Percentiles rank a stretch among this genome's conserved stretches.
Evolutionary conservation across 371 early-diverging fungal genomes (phyloP).

Genomic region (Capillidium heterosporum): DNA sequence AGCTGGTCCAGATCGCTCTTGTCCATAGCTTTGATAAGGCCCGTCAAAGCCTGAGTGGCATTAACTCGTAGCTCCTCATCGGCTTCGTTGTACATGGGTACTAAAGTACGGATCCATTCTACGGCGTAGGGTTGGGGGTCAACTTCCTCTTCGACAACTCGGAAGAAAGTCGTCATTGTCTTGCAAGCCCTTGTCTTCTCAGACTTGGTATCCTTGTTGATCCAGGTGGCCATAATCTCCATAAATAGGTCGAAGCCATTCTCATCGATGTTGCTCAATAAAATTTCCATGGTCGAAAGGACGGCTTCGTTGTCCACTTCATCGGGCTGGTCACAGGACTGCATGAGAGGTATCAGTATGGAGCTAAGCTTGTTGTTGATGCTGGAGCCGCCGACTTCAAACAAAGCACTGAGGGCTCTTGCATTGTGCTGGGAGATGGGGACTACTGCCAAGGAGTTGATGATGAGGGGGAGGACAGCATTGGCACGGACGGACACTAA

Average conservation of each 20-base stretch:
- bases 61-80: constrained; percentile 35
- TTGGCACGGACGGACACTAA: constrained; percentile 89
- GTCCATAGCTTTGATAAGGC: constrained; percentile 56
- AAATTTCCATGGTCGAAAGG: constrained; percentile 35
- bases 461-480: constrained; percentile 89
- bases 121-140: constrained; percentile 45
- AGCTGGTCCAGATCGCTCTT: constrained; percentile 73
- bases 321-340: constrained; percentile 40
- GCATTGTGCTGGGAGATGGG: constrained; percentile 87
- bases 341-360: constrained; percentile 66
- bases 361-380: constrained; percentile 59
- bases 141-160: constrained; percentile 7
- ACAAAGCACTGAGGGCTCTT: constrained; percentile 67
- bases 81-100: constrained; percentile 42
- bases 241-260: constrained; percentile 56
- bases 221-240: constrained; percentile 41
- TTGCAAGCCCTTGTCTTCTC: constrained; percentile 37
- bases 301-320: constrained; percentile 45
- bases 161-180: constrained; percentile 16
- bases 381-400: constrained; percentile 79
- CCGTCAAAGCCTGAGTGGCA: constrained; percentile 62
- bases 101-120: constrained; percentile 68
- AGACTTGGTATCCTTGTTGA: constrained; percentile 28
- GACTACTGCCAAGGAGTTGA: constrained; percentile 72
- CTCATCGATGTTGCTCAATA: constrained; percentile 49